Evolutionary conservation across 306 rosid genomes (phyloP).

Genomic region (Lablab purpureus): DNA sequence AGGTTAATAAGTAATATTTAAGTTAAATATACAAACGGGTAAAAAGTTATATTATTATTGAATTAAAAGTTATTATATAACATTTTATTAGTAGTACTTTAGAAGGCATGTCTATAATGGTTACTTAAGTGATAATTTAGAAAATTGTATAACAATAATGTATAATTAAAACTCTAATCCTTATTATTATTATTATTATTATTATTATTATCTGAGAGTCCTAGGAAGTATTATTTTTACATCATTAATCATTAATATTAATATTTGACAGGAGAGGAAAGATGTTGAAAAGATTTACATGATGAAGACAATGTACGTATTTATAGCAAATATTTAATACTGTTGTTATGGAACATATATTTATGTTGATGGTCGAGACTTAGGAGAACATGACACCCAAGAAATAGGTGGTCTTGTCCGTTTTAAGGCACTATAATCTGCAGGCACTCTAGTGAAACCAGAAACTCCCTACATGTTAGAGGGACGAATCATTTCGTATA

Average conservation of each 20-base stretch:
- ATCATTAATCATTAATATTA: no score
- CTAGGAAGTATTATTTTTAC: background rate
- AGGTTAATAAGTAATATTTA: no score
- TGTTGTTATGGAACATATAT: slow-evolving; percentile 29
- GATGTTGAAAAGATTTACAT: background rate
- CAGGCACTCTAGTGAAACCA: slow-evolving; percentile 34
- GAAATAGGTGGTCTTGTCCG: slow-evolving; percentile 27
- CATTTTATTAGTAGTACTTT: no score
- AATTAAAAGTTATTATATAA: no score
- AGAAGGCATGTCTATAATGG: no score
- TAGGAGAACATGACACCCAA: slow-evolving; percentile 42
- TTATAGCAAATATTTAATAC: background rate
- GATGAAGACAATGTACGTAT: slow-evolving; percentile 1
- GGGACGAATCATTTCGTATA: no score
- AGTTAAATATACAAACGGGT: no score
- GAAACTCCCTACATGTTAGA: background rate
- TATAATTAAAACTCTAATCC: no score
- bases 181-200: no score
- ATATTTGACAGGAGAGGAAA: background rate
- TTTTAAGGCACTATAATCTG: slow-evolving; percentile 39
- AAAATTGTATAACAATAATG: no score
- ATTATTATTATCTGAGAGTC: background rate
- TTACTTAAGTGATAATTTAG: no score
- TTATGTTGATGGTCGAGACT: slow-evolving; percentile 39
- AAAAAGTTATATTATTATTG: no score